These are phyloP conservation scores for Alternaria sp. DNA, from an alignment of 2,329 filamentous ascomycete genomes.

Conservation along the genomic window DNA sequence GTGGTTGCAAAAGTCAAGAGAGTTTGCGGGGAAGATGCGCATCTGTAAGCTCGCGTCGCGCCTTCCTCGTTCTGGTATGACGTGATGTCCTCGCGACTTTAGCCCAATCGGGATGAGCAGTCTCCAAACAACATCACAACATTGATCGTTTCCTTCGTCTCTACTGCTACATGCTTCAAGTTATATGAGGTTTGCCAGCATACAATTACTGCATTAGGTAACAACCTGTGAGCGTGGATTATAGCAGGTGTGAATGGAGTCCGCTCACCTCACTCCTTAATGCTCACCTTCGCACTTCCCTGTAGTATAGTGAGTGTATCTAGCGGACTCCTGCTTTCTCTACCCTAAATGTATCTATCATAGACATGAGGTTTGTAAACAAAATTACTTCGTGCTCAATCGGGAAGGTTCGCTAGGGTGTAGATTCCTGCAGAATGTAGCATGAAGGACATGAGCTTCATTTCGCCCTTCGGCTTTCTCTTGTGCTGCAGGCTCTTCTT, in stretches of 20 bases:
- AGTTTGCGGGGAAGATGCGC: conserved; percentile 28
- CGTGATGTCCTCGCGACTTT: conserved; percentile 20
- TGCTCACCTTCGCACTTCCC: not conserved
- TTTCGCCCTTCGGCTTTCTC: not conserved
- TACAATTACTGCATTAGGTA: not conserved
- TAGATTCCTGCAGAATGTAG: not conserved
- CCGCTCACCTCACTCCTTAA: not conserved
- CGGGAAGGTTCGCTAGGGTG: not conserved
- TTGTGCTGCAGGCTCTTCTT: not conserved
- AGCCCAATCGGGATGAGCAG: not conserved
- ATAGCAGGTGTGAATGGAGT: not conserved
- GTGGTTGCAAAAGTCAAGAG: conserved; percentile 10
- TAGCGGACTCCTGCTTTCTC: not conserved
- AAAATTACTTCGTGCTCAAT: not conserved
- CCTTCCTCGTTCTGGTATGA: conserved; percentile 32
- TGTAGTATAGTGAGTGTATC: not conserved
- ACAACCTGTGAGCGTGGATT: not conserved
- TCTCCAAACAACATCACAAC: not conserved
- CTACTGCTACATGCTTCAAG: not conserved
- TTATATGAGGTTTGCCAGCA: not conserved
- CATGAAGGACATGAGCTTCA: not conserved
- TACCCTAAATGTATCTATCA: too few relatives aligned
- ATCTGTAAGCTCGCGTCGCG: conserved; percentile 16
- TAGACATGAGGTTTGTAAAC: not conserved
- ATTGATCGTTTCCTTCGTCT: not conserved